Conservation (phyloP, 2,329 filamentous ascomycete genomes). For the Fusarium globosum region DNA sequence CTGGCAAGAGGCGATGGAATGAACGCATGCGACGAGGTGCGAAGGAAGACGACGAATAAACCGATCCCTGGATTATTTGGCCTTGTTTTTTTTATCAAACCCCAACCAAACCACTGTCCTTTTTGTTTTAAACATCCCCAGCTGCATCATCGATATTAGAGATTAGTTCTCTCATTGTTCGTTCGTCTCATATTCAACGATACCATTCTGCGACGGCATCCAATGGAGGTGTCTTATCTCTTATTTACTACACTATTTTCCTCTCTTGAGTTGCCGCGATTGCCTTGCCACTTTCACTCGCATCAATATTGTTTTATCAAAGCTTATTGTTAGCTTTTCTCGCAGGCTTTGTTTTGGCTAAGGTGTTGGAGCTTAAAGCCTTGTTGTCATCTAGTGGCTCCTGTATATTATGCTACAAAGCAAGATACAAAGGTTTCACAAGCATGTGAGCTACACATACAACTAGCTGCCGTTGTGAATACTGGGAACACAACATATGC, state of each 20-base stretch:
- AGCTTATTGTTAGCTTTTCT: conserved; percentile 2
- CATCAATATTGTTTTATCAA: conserved; percentile 10
- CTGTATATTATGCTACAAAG: conserved; percentile 36
- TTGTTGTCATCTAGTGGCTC: conserved; percentile 3
- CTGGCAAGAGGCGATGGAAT: conserved; percentile 82
- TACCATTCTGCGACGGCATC: conserved; percentile 48
- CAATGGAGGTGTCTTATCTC: conserved; percentile 19
- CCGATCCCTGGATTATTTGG: neutral
- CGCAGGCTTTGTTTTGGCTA: neutral
- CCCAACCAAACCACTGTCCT: conserved; percentile 8
- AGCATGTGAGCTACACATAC: neutral
- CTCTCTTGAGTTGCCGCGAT: conserved; percentile 2
- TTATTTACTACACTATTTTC: conserved; percentile 17
- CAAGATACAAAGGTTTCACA: neutral
- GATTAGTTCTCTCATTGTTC: conserved; percentile 32
- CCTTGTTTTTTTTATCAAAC: conserved; percentile 1
- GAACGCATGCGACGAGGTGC: conserved; percentile 62
- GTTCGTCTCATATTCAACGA: conserved; percentile 42
- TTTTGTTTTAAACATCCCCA: conserved; percentile 16
- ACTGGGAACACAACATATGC: neutral
- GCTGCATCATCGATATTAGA: conserved; percentile 29
- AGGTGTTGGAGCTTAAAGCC: neutral
- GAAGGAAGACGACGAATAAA: conserved; percentile 47
- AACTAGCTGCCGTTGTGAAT: neutral
- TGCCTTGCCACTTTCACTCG: neutral